Base-by-base conservation (phyloP, 2,329 filamentous ascomycete genomes). In the Colletotrichum navitas region DNA sequence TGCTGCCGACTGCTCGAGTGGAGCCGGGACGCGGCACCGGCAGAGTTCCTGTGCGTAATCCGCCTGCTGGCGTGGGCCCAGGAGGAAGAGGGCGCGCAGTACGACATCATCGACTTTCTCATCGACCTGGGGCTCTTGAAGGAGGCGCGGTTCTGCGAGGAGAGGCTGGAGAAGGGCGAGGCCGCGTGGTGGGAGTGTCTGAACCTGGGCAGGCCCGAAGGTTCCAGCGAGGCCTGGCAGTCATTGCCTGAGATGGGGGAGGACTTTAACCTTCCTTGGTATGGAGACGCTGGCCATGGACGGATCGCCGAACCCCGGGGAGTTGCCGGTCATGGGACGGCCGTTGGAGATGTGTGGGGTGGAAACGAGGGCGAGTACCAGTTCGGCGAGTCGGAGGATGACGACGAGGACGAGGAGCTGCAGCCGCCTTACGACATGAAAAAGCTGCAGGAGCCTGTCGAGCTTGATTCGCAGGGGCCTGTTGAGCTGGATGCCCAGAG, bases 41-140 rank as follows among this genome's bases (percentile, higher is more conserved):
- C 80, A n/a, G 75, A 79, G 54, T 75, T 76, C 39, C 76, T 80
- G 75, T 67, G 63, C 8, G 67, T 79, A 16, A 73, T 79, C 18
- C 75, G 75, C 5, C 63, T 80, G 34, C 60, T 74, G 43, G 65
- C 71, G 21, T 68, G 70, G 63, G 69, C 67, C 24, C 74, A 76
- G 67, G 73, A 71, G 52, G 73, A 73, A 47, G 52, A 65, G 67
- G 63, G 77, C 51, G 62, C 62, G 11, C 69, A 75, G 41, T 83
- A 82, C 63, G 81, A 83, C 63, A 76, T 81, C 6, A 74, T 80
- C 2, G 80, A 82, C 63, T 75, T 83, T 10, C 73, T 83, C 1
- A 76, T 77, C 21, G 80, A 83, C 32, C 55, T 83, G 0, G 77
- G 81, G 1, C 32, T 82, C 47, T 75, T 74, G n/a, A 55, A 73